phyloP scores from a whole-genome alignment of 148 eudicot species.

The Euryodendron excelsum region DNA sequence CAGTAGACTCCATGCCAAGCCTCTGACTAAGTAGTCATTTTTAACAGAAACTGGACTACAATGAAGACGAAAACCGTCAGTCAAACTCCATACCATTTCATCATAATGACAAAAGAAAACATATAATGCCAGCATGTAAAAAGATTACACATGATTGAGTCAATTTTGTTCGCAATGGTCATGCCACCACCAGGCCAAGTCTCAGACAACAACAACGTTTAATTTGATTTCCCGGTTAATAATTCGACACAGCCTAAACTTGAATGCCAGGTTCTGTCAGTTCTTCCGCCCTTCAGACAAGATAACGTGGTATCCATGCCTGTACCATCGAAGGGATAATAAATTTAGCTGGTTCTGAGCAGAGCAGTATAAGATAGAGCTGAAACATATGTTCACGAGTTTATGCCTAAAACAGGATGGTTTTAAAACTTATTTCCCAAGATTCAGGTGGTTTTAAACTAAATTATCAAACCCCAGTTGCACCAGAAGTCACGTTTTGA shows the following conservation, averaged over 20 bases:
- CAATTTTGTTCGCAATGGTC: not conserved
- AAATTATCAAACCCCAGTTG: too few species aligned
- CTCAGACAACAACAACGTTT: not conserved
- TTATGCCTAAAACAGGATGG: too few species aligned
- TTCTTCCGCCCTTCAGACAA: constrained; percentile 76
- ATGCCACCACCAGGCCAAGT: not conserved
- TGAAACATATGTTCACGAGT: too few species aligned
- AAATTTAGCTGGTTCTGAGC: not conserved
- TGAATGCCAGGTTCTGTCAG: constrained; percentile 23
- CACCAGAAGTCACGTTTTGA: too few species aligned
- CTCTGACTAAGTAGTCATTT: not conserved
- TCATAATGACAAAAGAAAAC: not conserved
- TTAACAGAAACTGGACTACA: not conserved
- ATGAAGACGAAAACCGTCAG: not conserved
- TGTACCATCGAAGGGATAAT: constrained; percentile 31
- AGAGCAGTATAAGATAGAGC: not conserved
- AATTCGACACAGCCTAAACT: not conserved
- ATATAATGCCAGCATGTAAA: not conserved
- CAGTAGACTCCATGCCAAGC: not conserved
- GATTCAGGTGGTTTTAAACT: too few species aligned
- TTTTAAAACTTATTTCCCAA: too few species aligned
- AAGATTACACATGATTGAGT: not conserved
- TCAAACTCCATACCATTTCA: not conserved
- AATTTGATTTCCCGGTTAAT: not conserved
- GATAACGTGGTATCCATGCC: constrained; percentile 89